These are phyloP conservation scores for Torulaspora microellipsoides DNA, from an alignment of 805 yeast species.

Conservation along the genomic window DNA sequence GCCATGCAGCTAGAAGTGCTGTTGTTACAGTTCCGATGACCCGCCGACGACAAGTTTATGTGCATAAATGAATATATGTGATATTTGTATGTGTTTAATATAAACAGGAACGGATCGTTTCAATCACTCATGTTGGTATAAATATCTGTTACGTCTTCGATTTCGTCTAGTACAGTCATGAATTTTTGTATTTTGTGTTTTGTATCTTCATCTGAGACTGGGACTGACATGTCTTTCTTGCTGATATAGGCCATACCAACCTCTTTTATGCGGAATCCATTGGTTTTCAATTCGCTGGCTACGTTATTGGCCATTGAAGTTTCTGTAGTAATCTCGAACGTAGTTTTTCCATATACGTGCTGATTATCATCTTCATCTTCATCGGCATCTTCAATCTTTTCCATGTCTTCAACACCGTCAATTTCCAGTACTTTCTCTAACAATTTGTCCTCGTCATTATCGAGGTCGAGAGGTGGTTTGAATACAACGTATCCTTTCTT, in stretches of 20 bases:
- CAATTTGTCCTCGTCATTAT: conserved; percentile 47
- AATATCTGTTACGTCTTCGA: conserved; percentile 80
- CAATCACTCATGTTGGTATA: conserved; percentile 50
- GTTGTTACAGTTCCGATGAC: too few species aligned
- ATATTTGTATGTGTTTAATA: too few species aligned
- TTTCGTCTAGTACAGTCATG: conserved; percentile 56
- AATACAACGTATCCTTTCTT: conserved; percentile 69
- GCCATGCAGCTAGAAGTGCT: too few species aligned
- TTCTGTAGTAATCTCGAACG: conserved; percentile 53
- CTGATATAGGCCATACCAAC: conserved; percentile 67
- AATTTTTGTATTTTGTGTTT: conserved; percentile 53
- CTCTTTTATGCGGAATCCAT: conserved; percentile 55
- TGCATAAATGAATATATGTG: too few species aligned
- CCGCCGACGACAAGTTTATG: too few species aligned
- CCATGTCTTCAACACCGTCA: conserved; percentile 73
- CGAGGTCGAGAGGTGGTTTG: conserved; percentile 36
- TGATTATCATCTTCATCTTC: conserved; percentile 15
- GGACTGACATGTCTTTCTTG: conserved; percentile 54
- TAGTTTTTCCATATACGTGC: conserved; percentile 15
- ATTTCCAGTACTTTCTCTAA: conserved; percentile 72
- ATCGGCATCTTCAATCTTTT: conserved; percentile 39
- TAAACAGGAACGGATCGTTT: background rate
- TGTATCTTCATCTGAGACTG: conserved; percentile 49
- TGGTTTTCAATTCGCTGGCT: conserved; percentile 51
- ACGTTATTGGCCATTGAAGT: conserved; percentile 58